A percentile compares a stretch with the other conserved stretches of the same genome.
These are phyloP conservation scores for Saccharomycopsis fermentans DNA, from an alignment of 805 yeast genomes.

Conservation along the genomic window DNA sequence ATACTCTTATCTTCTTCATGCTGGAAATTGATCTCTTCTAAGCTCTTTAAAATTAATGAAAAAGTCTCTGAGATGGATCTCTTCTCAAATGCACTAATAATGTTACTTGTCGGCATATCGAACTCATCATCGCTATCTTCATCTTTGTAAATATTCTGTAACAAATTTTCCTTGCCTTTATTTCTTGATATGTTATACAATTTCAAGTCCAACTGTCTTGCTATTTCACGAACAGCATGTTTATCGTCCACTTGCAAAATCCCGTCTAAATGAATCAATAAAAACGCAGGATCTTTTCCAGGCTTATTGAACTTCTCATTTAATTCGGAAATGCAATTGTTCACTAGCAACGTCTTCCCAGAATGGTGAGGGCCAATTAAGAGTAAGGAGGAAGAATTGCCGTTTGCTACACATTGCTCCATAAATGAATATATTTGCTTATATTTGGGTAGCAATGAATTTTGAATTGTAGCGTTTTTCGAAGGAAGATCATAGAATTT, in stretches of 20 bases:
- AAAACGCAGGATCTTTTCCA: slow-evolving; percentile 35
- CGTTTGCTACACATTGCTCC: slow-evolving; percentile 51
- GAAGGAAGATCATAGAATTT: slow-evolving; percentile 10
- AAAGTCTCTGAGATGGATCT: slow-evolving; percentile 52
- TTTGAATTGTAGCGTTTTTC: slow-evolving; percentile 2
- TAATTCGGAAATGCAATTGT: slow-evolving; percentile 43
- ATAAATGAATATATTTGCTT: slow-evolving; percentile 47
- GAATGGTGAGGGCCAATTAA: slow-evolving; percentile 71
- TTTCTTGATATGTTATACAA: slow-evolving; percentile 25
- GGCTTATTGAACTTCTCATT: slow-evolving; percentile 25
- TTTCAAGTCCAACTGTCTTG: slow-evolving; percentile 60
- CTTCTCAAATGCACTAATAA: slow-evolving; percentile 31
- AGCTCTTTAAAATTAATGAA: slow-evolving; percentile 41
- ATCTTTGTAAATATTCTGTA: slow-evolving; percentile 20
- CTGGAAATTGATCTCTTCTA: slow-evolving; percentile 30
- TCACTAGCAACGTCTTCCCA: slow-evolving; percentile 63
- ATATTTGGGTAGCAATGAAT: slow-evolving; percentile 22
- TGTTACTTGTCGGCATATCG: slow-evolving; percentile 5
- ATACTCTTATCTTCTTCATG: slow-evolving; percentile 26
- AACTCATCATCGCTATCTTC: slow-evolving; percentile 3
- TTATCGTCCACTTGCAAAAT: slow-evolving; percentile 63
- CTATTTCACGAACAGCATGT: slow-evolving; percentile 75
- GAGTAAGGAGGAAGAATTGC: slow-evolving; percentile 74
- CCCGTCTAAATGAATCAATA: slow-evolving; percentile 61
- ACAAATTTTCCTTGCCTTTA: slow-evolving; percentile 16